Evolutionary conservation across 371 early-diverging fungal species (phyloP).

Genomic region (Mortierella sp.): DNA sequence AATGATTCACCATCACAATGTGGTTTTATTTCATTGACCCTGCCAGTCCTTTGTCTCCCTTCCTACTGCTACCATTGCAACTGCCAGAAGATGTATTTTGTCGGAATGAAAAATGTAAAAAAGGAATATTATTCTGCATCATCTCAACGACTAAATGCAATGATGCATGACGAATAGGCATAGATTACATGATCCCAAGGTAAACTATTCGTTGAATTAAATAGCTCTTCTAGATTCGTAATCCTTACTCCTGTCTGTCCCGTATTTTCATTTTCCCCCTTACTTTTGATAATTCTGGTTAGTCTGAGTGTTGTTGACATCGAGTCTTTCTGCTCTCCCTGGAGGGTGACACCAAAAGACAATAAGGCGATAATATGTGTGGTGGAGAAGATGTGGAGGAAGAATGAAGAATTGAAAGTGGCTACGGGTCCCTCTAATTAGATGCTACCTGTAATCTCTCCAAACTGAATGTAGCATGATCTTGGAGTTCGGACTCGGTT

Average conservation of each 20-base stretch:
- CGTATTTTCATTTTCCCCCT: neutral
- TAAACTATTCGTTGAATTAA: neutral
- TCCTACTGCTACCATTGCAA: neutral
- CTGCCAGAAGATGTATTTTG: neutral
- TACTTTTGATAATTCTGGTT: neutral
- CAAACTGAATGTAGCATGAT: neutral
- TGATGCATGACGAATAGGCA: neutral
- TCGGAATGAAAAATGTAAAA: neutral
- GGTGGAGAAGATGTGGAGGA: neutral
- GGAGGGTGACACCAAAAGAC: neutral
- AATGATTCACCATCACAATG: neutral
- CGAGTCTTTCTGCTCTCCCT: neutral
- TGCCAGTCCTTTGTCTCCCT: too few species aligned
- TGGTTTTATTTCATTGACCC: neutral
- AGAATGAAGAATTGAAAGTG: neutral
- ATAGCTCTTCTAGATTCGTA: neutral
- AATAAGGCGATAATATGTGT: neutral
- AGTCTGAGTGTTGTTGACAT: neutral
- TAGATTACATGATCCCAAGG: neutral
- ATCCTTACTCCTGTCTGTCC: neutral
- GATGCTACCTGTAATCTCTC: constrained; percentile 5
- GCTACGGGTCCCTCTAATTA: neutral
- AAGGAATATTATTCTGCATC: neutral
- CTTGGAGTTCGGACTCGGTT: neutral
- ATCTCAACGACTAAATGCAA: neutral